These are phyloP conservation scores for Coemansia sp. DNA, from an alignment of 192 early-diverging fungal genomes.

Conservation along the genomic window DNA sequence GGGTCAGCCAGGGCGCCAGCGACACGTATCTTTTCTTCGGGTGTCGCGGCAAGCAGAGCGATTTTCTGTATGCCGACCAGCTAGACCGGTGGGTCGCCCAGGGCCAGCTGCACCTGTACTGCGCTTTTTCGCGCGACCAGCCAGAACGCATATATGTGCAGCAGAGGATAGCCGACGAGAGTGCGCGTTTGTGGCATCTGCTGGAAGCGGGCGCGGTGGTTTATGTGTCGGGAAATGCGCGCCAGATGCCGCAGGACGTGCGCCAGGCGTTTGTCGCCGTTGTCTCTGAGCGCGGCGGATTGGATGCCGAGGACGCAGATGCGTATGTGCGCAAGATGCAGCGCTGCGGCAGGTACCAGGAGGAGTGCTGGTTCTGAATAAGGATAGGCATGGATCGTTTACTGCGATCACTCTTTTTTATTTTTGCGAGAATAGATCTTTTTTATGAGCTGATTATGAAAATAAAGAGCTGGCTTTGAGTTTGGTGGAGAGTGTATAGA, in stretches of 20 bases:
- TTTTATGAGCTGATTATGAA: too few relatives aligned
- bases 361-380: constrained; percentile 73
- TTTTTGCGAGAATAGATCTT: too few relatives aligned
- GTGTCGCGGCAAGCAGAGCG: constrained; percentile 64
- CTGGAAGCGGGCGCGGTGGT: constrained; percentile 61
- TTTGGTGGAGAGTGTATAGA: too few relatives aligned
- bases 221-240: constrained; percentile 61
- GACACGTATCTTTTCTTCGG: constrained; percentile 84
- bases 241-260: constrained; percentile 16
- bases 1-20: constrained; percentile 38
- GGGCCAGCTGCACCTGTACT: constrained; percentile 58
- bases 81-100: constrained; percentile 56
- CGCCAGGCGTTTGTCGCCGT: constrained; percentile 11
- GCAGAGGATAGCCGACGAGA: constrained; percentile 20
- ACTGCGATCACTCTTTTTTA: background rate
- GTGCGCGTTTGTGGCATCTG: constrained; percentile 56
- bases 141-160: constrained; percentile 37
- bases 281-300: background rate
- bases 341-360: constrained; percentile 70
- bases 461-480: too few relatives aligned
- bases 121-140: constrained; percentile 89
- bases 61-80: constrained; percentile 73
- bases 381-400: too few relatives aligned
- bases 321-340: constrained; percentile 60
- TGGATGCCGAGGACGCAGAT: constrained; percentile 57